Evolutionary conservation across 1,139 yeast species (phyloP).

Genomic region (Debaryomyces robertsiae): DNA sequence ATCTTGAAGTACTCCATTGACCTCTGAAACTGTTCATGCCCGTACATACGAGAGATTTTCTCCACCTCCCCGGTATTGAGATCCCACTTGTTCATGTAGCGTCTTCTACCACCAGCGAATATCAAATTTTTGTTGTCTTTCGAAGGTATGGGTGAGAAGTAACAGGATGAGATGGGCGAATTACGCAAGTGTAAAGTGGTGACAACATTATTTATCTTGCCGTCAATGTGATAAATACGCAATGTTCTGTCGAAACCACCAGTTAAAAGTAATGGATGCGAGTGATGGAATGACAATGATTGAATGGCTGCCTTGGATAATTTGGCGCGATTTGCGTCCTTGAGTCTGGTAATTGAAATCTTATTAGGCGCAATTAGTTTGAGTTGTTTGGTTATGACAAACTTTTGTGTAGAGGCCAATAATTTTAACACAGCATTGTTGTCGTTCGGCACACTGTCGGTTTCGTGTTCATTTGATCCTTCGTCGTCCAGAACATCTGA

Average conservation of each 20-base stretch:
- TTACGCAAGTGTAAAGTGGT: slow-evolving; percentile 79
- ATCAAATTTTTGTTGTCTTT: slow-evolving; percentile 54
- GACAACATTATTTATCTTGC: slow-evolving; percentile 78
- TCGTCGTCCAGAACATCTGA: slow-evolving; percentile 39
- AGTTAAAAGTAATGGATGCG: slow-evolving; percentile 79
- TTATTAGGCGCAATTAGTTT: slow-evolving; percentile 70
- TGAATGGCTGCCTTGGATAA: slow-evolving; percentile 80
- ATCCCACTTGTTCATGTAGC: slow-evolving; percentile 92
- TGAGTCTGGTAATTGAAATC: slow-evolving; percentile 74
- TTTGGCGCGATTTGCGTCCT: slow-evolving; percentile 79
- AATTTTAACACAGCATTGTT: slow-evolving; percentile 61
- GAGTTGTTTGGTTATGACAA: slow-evolving; percentile 50
- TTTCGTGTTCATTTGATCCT: slow-evolving; percentile 18
- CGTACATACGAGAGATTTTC: slow-evolving; percentile 86
- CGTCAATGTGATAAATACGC: slow-evolving; percentile 87
- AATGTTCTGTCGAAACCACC: slow-evolving; percentile 93
- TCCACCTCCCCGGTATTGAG: slow-evolving; percentile 73
- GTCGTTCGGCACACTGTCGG: slow-evolving; percentile 44
- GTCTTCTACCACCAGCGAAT: slow-evolving; percentile 88
- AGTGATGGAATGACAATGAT: slow-evolving; percentile 79
- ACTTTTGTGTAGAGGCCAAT: slow-evolving; percentile 59
- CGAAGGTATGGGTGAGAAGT: slow-evolving; percentile 50
- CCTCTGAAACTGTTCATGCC: slow-evolving; percentile 81
- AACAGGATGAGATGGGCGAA: slow-evolving; percentile 78
- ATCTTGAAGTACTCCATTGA: slow-evolving; percentile 86